Evolutionary conservation across 257 asterid species (phyloP).

Genomic region (Solanum dulcamara): DNA sequence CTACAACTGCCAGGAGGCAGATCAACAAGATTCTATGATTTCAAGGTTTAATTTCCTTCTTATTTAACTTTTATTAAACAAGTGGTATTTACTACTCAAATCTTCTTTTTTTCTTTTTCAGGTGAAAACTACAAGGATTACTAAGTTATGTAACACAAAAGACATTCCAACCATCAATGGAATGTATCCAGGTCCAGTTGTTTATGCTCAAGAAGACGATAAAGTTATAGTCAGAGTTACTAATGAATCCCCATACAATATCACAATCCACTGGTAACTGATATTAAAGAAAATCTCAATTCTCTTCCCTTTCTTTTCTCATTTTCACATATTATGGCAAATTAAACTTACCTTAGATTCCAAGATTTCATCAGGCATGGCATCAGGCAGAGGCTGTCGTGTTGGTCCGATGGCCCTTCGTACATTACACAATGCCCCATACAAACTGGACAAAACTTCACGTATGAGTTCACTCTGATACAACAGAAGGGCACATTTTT

Average conservation of each 20-base stretch:
- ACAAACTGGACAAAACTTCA: conserved; percentile 45
- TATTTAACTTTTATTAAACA: neutral
- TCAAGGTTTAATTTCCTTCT: conserved; percentile 28
- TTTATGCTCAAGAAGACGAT: conserved; percentile 57
- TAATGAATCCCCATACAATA: conserved; percentile 37
- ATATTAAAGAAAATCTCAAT: neutral
- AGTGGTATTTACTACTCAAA: neutral
- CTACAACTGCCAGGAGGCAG: conserved; percentile 31
- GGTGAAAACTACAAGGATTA: conserved; percentile 40
- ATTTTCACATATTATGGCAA: neutral
- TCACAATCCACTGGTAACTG: conserved; percentile 50
- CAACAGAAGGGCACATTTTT: conserved; percentile 56
- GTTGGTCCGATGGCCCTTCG: conserved; percentile 71
- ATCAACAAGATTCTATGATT: conserved; percentile 38
- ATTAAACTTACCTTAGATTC: neutral
- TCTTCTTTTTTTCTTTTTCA: neutral
- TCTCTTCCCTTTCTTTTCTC: neutral
- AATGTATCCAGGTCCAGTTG: conserved; percentile 49
- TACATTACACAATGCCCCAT: conserved; percentile 60
- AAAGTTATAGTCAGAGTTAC: conserved; percentile 30
- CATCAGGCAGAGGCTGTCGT: conserved; percentile 39
- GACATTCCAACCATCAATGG: conserved; percentile 39
- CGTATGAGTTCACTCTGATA: conserved; percentile 38
- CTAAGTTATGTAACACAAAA: conserved; percentile 34
- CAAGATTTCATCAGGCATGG: conserved; percentile 45